A percentile compares a stretch with the other conserved stretches of the same genome.
Conservation (phyloP, 2,329 filamentous ascomycete species). For the Lachnellula occidentalis region DNA sequence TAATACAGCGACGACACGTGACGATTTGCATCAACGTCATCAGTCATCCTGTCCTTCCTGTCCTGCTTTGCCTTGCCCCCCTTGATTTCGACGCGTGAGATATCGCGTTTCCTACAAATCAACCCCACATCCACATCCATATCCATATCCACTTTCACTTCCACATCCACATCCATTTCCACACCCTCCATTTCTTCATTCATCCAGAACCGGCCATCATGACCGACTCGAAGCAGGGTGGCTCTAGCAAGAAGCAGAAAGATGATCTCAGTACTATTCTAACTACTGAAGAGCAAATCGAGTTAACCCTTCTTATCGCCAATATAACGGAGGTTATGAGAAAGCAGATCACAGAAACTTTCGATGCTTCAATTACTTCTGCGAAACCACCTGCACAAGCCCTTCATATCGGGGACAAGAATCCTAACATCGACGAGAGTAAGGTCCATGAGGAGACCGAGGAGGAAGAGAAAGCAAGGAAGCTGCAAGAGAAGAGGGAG, state of each 20-base stretch:
- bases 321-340: constrained; percentile 52
- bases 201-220: constrained; percentile 8
- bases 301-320: constrained; percentile 46
- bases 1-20: not conserved
- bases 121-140: no score
- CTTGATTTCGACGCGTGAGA: not conserved
- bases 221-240: constrained; percentile 13
- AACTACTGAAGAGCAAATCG: constrained; percentile 31
- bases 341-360: constrained; percentile 45
- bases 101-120: no score
- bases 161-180: no score
- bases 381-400: constrained; percentile 26
- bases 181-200: not conserved
- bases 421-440: constrained; percentile 31
- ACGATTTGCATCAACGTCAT: not conserved
- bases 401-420: constrained; percentile 31
- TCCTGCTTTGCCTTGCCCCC: not conserved
- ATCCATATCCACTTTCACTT: no score
- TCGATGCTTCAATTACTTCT: constrained; percentile 36
- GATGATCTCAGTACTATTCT: constrained; percentile 29
- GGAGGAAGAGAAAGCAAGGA: constrained; percentile 29
- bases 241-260: constrained; percentile 14
- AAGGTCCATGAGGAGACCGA: constrained; percentile 28
- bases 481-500: constrained; percentile 33
- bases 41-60: not conserved